Percentiles rank a stretch among this genome's conserved stretches.
phyloP scores from a whole-genome alignment of 306 rosid genomes.

The Coriaria nepalensis region DNA sequence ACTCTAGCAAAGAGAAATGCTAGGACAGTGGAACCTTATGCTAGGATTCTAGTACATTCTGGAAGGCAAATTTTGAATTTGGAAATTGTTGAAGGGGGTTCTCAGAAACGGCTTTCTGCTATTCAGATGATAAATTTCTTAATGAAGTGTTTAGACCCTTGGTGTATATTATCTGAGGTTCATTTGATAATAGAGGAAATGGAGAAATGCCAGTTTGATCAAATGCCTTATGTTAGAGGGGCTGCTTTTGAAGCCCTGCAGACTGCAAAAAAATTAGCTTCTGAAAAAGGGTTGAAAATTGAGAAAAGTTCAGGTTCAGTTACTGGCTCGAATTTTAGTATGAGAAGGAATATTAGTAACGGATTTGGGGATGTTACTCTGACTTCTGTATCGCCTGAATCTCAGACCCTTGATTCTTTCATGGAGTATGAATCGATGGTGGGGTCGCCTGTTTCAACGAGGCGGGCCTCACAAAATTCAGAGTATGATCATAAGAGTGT shows the following conservation, averaged over 20 bases:
- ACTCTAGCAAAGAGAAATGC: conserved; percentile 71
- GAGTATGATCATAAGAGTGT: conserved; percentile 33
- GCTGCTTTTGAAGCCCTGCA: conserved; percentile 88
- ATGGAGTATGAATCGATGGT: conserved; percentile 45
- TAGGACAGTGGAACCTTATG: conserved; percentile 72
- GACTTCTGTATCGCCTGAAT: conserved; percentile 50
- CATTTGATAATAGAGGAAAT: conserved; percentile 57
- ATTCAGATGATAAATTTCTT: conserved; percentile 74
- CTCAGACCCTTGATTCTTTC: conserved; percentile 48
- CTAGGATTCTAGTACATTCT: conserved; percentile 54
- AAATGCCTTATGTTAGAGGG: conserved; percentile 64
- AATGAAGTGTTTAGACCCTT: conserved; percentile 64
- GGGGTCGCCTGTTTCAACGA: conserved; percentile 45
- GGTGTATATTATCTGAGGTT: conserved; percentile 67
- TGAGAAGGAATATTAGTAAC: conserved; percentile 30
- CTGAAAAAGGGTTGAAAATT: conserved; percentile 33
- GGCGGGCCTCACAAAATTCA: conserved; percentile 21
- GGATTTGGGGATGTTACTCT: conserved; percentile 32
- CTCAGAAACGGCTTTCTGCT: conserved; percentile 59
- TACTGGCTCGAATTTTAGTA: conserved; percentile 50
- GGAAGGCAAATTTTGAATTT: conserved; percentile 46
- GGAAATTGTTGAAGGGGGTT: conserved; percentile 51
- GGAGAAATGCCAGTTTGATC: conserved; percentile 66
- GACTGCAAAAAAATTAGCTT: conserved; percentile 47
- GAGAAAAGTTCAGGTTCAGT: conserved; percentile 39